Percentiles rank a stretch among this genome's conserved stretches.
These are phyloP conservation scores for Podospora appendiculata DNA, from an alignment of 495 filamentous ascomycete species.

Conservation along the genomic window DNA sequence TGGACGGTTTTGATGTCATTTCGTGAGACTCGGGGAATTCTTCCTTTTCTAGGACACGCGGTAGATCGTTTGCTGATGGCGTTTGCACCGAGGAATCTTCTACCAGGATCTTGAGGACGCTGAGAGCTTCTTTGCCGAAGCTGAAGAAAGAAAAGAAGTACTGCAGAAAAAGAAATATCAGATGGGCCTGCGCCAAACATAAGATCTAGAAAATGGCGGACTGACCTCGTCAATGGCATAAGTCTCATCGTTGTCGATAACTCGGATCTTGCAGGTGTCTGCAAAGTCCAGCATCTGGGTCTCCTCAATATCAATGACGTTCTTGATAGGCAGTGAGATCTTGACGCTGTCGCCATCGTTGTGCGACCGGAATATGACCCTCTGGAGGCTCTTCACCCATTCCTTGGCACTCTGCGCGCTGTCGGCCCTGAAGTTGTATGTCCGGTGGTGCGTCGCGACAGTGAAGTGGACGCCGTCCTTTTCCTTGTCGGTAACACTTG, in stretches of 20 bases:
- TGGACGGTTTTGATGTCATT: constrained; percentile 14
- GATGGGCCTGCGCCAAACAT: neutral
- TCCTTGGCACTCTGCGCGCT: constrained; percentile 85
- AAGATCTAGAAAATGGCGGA: constrained; percentile 22
- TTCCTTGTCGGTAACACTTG: constrained; percentile 62
- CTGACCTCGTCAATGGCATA: constrained; percentile 76
- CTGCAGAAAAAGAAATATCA: constrained; percentile 30
- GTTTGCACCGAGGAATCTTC: constrained; percentile 53
- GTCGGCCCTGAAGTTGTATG: constrained; percentile 85
- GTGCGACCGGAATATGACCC: constrained; percentile 90
- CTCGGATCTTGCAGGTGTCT: constrained; percentile 87
- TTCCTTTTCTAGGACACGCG: constrained; percentile 4
- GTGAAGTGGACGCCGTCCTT: constrained; percentile 71
- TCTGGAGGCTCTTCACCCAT: constrained; percentile 92
- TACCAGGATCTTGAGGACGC: constrained; percentile 66
- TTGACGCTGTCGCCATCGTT: constrained; percentile 98
- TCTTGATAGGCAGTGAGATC: constrained; percentile 81
- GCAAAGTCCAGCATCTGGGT: constrained; percentile 86
- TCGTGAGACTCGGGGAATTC: constrained; percentile 2
- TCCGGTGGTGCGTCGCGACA: constrained; percentile 74
- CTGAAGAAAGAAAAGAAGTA: constrained; percentile 97
- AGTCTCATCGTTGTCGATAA: constrained; percentile 86
- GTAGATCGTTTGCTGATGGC: constrained; percentile 14
- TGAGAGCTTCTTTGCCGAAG: constrained; percentile 76
- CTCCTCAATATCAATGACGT: constrained; percentile 88